Evolutionary conservation across 1,284 basidiomycete species (phyloP).

Genomic region (Cutaneotrichosporon sp.): DNA sequence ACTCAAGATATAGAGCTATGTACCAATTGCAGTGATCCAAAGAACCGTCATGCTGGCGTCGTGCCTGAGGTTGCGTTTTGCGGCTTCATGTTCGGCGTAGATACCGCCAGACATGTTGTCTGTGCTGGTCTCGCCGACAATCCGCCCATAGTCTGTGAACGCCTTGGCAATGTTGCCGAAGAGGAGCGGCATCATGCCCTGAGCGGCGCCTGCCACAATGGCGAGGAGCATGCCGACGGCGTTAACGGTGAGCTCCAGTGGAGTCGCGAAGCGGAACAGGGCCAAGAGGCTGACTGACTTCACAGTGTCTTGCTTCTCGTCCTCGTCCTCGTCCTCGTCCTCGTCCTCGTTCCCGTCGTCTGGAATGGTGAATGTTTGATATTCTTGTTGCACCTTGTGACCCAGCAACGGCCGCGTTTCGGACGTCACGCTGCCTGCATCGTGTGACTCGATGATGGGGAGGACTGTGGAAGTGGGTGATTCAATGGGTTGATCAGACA

Average conservation of each 20-base stretch:
- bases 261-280: slow-evolving; percentile 48
- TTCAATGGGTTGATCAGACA: too few relatives aligned
- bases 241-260: slow-evolving; percentile 41
- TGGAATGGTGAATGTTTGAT: too few relatives aligned
- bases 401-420: too few relatives aligned
- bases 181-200: slow-evolving; percentile 52
- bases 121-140: slow-evolving; percentile 8
- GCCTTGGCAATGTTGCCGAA: slow-evolving; percentile 50
- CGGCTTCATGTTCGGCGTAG: slow-evolving; percentile 21
- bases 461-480: too few relatives aligned
- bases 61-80: slow-evolving; percentile 36
- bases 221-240: slow-evolving; percentile 48
- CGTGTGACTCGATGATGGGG: too few relatives aligned
- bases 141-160: slow-evolving; percentile 46
- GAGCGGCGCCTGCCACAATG: slow-evolving; percentile 45
- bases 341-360: slow-evolving; percentile 3
- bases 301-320: slow-evolving; percentile 2
- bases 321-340: too few relatives aligned
- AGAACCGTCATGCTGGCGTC: slow-evolving; percentile 46
- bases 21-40: slow-evolving; percentile 54
- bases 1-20: too few relatives aligned
- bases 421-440: too few relatives aligned
- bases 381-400: too few relatives aligned
- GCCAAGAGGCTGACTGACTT: slow-evolving; percentile 38
- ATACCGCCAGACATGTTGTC: neutral